phyloP scores from a whole-genome alignment of 345 rosid genomes.

The Microcos paniculata region DNA sequence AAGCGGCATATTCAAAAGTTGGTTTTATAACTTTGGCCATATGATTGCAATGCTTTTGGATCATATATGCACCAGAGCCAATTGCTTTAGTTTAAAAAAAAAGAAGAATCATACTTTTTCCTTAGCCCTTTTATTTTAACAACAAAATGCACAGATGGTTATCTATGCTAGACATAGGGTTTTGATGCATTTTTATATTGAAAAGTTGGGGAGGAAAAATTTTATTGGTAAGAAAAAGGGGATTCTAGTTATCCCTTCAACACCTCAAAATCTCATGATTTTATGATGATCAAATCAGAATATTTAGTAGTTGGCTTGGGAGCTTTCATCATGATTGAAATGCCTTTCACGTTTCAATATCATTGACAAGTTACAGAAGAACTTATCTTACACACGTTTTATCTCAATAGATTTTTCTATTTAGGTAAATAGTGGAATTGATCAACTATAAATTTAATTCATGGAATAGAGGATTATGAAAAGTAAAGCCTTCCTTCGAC shows the following conservation, averaged over 20 bases:
- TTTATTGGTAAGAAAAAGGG: not conserved
- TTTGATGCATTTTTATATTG: not conserved
- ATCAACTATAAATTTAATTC: too few relatives aligned
- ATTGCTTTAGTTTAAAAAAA: not conserved
- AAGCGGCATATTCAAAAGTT: conserved; percentile 11
- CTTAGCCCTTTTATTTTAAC: not conserved
- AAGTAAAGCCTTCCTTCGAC: too few relatives aligned
- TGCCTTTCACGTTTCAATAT: not conserved
- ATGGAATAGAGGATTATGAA: too few relatives aligned
- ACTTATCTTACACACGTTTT: not conserved
- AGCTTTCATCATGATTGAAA: not conserved
- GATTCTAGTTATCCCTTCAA: too few relatives aligned
- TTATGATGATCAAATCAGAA: not conserved
- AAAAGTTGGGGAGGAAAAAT: not conserved
- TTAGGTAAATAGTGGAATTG: not conserved
- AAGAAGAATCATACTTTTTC: not conserved
- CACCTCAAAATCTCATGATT: not conserved
- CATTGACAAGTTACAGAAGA: not conserved
- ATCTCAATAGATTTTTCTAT: not conserved
- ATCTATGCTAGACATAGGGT: not conserved
- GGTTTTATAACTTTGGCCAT: not conserved
- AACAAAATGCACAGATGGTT: not conserved
- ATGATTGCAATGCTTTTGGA: conserved; percentile 6
- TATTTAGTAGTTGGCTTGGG: not conserved
- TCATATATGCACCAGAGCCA: not conserved